These are phyloP conservation scores for Cryphonectria naterciae DNA, from an alignment of 2,329 filamentous ascomycete genomes.

Conservation along the genomic window DNA sequence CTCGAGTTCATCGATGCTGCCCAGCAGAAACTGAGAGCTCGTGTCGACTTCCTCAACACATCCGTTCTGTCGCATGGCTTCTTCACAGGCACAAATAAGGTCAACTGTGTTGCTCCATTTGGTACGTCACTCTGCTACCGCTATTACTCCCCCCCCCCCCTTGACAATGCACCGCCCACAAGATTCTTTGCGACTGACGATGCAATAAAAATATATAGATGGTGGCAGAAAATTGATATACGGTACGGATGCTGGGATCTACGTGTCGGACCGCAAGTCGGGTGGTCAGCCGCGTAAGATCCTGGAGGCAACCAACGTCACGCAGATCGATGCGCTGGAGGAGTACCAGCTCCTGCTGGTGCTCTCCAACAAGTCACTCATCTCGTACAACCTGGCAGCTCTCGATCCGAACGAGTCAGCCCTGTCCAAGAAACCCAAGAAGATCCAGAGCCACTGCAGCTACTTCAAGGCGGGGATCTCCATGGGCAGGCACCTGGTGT, in stretches of 20 bases:
- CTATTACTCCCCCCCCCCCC: neutral
- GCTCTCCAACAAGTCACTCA: constrained; percentile 88
- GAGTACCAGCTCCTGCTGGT: constrained; percentile 92
- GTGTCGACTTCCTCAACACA: constrained; percentile 88
- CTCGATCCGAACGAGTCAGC: constrained; percentile 83
- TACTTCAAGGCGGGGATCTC: constrained; percentile 99
- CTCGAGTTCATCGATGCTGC: constrained; percentile 93
- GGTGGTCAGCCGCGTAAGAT: constrained; percentile 79
- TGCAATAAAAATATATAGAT: constrained; percentile 57
- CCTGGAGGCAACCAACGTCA: constrained; percentile 84
- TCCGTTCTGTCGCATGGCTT: constrained; percentile 63
- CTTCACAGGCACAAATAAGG: constrained; percentile 71
- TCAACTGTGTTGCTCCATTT: constrained; percentile 93
- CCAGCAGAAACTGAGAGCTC: constrained; percentile 83
- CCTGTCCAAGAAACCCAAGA: constrained; percentile 83
- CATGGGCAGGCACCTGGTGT: constrained; percentile 89
- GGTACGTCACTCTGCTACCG: constrained; percentile 56
- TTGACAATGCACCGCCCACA: too few species aligned
- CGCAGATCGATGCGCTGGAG: constrained; percentile 94
- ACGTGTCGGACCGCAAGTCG: constrained; percentile 85
- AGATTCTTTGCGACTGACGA: constrained; percentile 29
- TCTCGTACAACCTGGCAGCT: constrained; percentile 85
- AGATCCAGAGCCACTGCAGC: constrained; percentile 95
- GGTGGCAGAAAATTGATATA: constrained; percentile 93
- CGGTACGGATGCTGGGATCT: constrained; percentile 93